Base-by-base conservation (phyloP, 83 land plant species). In the Isoetes engelmannii region DNA sequence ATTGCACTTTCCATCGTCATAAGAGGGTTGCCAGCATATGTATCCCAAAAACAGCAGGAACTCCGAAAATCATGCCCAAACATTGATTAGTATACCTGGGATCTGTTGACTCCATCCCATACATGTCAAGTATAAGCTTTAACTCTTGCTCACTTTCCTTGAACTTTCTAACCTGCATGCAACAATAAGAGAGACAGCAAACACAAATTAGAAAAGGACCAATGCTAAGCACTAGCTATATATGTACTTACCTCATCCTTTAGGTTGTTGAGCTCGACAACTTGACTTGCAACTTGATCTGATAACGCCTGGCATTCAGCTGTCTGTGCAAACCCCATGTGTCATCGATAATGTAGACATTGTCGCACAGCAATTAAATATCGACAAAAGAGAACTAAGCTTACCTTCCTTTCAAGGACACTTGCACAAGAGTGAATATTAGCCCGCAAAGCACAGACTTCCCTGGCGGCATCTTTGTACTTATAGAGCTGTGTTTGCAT, bases 401-500 rank as follows among this genome's bases (percentile, higher is more conserved):
- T 55, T 53, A 94, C 99, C 89, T 90, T 94, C 71, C 99, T 80
- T 4, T 84, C 75, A 43, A 88, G 81, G 56, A 86, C 61, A 62
- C 37, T 69, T 43, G 82, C 68, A 5, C 86, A 57, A 13, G 90
- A 88, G 12, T 85, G 88, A 46, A 86, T 86, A 72, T 86, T 86
- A 54, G 97, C 99, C 28, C 93, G 81, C 21, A 94, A 67, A 12
- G 83, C 75, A 70, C 87, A 84, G 55, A 88, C 73, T 75, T 83
- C 87, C 47, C 77, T 53, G 69, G 99, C 87, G 62, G 87, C 78
- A 69, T 90, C 90, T 72, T 94, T 94, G 59, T 75, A 80, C 68
- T 86, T 81, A 77, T 70, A 77, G 43, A 94, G 61, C 55, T 94
- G 88, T 57, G 48, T 56, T 74, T 94, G 99, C 89, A 94, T 90